A percentile compares a stretch with the other conserved stretches of the same genome.
Conservation (phyloP, 805 yeast species). For the Ogataea methanolica region DNA sequence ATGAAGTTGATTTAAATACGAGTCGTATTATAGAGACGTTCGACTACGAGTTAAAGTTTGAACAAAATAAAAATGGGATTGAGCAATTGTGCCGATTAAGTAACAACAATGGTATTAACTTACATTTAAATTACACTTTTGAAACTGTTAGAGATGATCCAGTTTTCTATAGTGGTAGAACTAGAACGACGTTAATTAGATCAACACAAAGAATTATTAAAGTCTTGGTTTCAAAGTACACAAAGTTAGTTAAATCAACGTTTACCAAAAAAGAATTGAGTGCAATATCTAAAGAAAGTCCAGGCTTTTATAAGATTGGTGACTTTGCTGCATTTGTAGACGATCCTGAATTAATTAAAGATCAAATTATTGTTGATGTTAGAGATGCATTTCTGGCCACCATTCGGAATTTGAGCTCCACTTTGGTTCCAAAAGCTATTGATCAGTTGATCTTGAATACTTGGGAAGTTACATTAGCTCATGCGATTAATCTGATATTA, state of each 20-base stretch:
- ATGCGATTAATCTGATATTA: constrained; percentile 10
- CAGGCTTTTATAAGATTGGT: constrained; percentile 6
- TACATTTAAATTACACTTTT: constrained; percentile 11
- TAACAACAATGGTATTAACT: constrained; percentile 3
- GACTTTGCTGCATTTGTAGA: constrained; percentile 8
- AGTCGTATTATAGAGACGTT: constrained; percentile 9
- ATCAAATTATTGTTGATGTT: neutral
- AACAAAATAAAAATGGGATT: constrained; percentile 10
- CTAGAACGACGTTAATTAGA: constrained; percentile 9
- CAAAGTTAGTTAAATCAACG: constrained; percentile 2
- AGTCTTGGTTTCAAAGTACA: constrained; percentile 11
- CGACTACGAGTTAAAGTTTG: constrained; percentile 8
- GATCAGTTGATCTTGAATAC: constrained; percentile 9
- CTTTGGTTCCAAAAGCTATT: constrained; percentile 9
- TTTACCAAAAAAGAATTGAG: constrained; percentile 7
- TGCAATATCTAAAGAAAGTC: constrained; percentile 1
- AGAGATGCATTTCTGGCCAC: neutral
- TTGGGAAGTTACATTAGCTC: constrained; percentile 10
- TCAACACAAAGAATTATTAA: constrained; percentile 10
- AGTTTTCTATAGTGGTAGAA: constrained; percentile 16
- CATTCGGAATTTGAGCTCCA: constrained; percentile 4
- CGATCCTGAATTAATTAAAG: neutral
- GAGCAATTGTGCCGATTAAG: constrained; percentile 9
- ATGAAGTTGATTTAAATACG: constrained; percentile 4
- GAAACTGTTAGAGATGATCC: constrained; percentile 18